Base-by-base conservation (phyloP, 805 yeast genomes). In the Clavispora santaluciae region DNA sequence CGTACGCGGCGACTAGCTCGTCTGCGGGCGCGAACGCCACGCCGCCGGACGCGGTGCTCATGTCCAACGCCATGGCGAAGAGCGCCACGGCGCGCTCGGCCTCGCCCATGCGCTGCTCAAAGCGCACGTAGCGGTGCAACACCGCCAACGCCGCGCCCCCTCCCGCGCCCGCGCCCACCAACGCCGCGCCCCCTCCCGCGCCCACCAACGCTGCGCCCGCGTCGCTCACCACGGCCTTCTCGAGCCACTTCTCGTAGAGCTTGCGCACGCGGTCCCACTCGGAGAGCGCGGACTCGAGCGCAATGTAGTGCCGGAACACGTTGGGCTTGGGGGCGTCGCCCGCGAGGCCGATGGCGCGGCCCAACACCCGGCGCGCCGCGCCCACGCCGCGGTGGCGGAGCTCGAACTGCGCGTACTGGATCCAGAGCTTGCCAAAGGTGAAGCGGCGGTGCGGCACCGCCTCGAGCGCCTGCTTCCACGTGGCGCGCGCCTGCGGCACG, bases 191-290 rank as follows among this genome's bases (percentile, higher is more conserved):
- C n/a, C n/a, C n/a, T n/a, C n/a, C n/a, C n/a, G n/a, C n/a, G n/a
- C n/a, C n/a, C n/a, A n/a, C n/a, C n/a, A n/a, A n/a, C n/a, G n/a
- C n/a, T n/a, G n/a, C n/a, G n/a, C n/a, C n/a, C n/a, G 21, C 26
- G 25, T 45, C 46, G 15, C 29, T 33, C n/a, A 46, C 18, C 21
- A 55, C 18, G 22, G 59, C 47, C 10, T 55, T 22, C 48, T 78
- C 82, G n/a, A 86, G 47, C 64, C 75, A 76, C 53, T 78, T 81
- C 48, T 81, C 86, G 56, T 79, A 88, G 3, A 93, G 54, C 56
- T 66, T 79, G 23, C 98, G 65, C 6, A 83, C 89, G 25, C 96
- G 63, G 45, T 84, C 95, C 69, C 85, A 85, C 52, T 89, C 93
- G 26, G 84, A 85, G 35, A 90, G 58, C 39, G 70, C 64, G 28